Percentiles rank a stretch among this genome's conserved stretches.
phyloP scores from a whole-genome alignment of 2,329 filamentous ascomycete genomes.

The Didymella sp. region DNA sequence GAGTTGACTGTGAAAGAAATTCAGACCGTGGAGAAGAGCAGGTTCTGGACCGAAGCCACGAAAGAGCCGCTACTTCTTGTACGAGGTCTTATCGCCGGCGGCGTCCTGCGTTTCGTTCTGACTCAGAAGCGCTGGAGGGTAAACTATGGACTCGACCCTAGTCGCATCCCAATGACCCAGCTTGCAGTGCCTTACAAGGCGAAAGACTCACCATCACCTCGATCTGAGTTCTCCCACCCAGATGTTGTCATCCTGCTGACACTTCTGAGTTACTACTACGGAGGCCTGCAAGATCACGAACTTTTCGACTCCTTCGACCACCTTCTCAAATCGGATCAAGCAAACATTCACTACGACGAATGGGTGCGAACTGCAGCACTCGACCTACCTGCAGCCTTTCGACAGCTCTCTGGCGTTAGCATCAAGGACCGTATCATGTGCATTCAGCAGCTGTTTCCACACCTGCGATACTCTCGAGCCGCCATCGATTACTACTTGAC shows the following conservation, averaged over 20 bases:
- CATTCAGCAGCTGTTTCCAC: slow-evolving; percentile 58
- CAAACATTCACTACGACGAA: slow-evolving; percentile 58
- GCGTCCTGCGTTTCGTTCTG: slow-evolving; percentile 63
- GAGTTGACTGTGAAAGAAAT: slow-evolving; percentile 45
- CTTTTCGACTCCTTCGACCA: slow-evolving; percentile 57
- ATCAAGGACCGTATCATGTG: slow-evolving; percentile 61
- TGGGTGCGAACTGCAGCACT: slow-evolving; percentile 54
- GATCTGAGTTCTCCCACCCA: slow-evolving; percentile 72
- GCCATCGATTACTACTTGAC: slow-evolving; percentile 70
- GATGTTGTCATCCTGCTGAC: slow-evolving; percentile 72
- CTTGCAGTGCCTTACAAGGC: slow-evolving; percentile 67
- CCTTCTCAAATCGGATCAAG: slow-evolving; percentile 61
- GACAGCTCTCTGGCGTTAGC: slow-evolving; percentile 34
- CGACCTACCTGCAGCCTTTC: slow-evolving; percentile 49
- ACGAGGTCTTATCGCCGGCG: slow-evolving; percentile 63
- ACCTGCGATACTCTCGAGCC: slow-evolving; percentile 60
- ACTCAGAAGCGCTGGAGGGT: slow-evolving; percentile 68
- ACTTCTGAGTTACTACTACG: slow-evolving; percentile 71
- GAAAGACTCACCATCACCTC: slow-evolving; percentile 68
- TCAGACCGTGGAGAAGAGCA: slow-evolving; percentile 16
- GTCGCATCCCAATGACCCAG: slow-evolving; percentile 60
- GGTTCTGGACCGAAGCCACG: slow-evolving; percentile 49
- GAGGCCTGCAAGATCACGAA: slow-evolving; percentile 61
- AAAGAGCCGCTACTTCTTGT: slow-evolving; percentile 56
- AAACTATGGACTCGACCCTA: slow-evolving; percentile 64